Evolutionary conservation across 2,329 filamentous ascomycete genomes (phyloP).

Genomic region (Bimuria novae-zelandiae): DNA sequence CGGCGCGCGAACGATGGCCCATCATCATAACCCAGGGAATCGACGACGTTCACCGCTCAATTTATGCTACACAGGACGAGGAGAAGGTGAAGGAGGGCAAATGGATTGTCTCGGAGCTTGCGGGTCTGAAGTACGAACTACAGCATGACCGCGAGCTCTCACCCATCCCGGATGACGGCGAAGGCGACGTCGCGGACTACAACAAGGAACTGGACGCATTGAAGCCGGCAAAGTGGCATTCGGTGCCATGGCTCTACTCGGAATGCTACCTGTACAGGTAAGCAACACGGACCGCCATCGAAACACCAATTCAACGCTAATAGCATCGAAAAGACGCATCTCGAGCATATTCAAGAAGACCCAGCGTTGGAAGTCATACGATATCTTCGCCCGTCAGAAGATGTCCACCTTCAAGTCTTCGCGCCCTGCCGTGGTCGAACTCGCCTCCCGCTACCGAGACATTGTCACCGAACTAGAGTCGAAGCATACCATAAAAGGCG

Average conservation of each 20-base stretch:
- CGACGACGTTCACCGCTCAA: constrained; percentile 86
- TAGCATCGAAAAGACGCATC: constrained; percentile 66
- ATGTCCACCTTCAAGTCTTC: constrained; percentile 91
- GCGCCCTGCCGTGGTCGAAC: constrained; percentile 80
- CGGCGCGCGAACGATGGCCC: constrained; percentile 88
- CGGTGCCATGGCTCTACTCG: constrained; percentile 83
- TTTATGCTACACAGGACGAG: constrained; percentile 62
- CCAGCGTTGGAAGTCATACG: constrained; percentile 84
- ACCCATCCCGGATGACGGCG: constrained; percentile 76
- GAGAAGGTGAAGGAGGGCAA: constrained; percentile 81
- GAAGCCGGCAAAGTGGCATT: constrained; percentile 78
- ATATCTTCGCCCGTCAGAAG: constrained; percentile 89
- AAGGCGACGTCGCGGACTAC: constrained; percentile 76
- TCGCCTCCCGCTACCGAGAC: constrained; percentile 77
- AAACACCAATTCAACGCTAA: constrained; percentile 19
- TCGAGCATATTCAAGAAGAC: constrained; percentile 77
- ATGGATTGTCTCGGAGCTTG: constrained; percentile 77
- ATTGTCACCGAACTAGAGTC: constrained; percentile 69
- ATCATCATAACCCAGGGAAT: constrained; percentile 91
- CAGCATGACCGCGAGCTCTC: constrained; percentile 84
- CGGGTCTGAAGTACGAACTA: constrained; percentile 88
- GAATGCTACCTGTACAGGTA: constrained; percentile 94
- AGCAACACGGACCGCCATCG: constrained; percentile 8
- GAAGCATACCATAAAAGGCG: constrained; percentile 51
- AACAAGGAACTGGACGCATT: constrained; percentile 82